Evolutionary conservation across 768 basidiomycete genomes (phyloP).

Genomic region (Nidularia pulvinata): DNA sequence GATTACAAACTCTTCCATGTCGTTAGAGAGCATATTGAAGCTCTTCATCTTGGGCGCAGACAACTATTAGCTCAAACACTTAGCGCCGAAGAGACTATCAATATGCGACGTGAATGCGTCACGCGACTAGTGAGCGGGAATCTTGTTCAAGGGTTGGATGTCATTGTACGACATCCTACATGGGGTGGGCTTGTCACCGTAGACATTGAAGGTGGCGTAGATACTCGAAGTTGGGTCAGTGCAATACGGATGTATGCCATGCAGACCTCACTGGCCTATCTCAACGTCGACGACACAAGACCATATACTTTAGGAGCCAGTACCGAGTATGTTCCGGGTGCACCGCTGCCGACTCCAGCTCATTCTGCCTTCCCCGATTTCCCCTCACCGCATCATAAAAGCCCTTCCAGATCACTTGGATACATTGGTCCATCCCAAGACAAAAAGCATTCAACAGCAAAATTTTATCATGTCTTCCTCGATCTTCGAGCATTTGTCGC

Average conservation of each 20-base stretch:
- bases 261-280: conserved; percentile 83
- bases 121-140: conserved; percentile 87
- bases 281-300: conserved; percentile 50
- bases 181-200: conserved; percentile 90
- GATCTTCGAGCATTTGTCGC: conserved; percentile 94
- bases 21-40: conserved; percentile 89
- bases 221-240: conserved; percentile 84
- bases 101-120: conserved; percentile 85
- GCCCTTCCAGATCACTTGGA: conserved; percentile 35
- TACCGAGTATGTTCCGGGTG: conserved; percentile 43
- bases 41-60: conserved; percentile 86
- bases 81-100: conserved; percentile 82
- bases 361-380: conserved; percentile 74
- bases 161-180: conserved; percentile 94
- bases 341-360: conserved; percentile 57
- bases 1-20: conserved; percentile 89
- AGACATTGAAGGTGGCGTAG: conserved; percentile 85
- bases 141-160: conserved; percentile 88
- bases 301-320: conserved; percentile 38
- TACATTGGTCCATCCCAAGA: conserved; percentile 23
- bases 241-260: conserved; percentile 91
- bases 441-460: conserved; percentile 44
- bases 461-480: conserved; percentile 89
- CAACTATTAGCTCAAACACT: conserved; percentile 89
- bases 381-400: conserved; percentile 30